Percentiles rank a stretch among this genome's conserved stretches.
Evolutionary conservation across 805 yeast species (phyloP).

Genomic region (Metschnikowia drakensbergensis): DNA sequence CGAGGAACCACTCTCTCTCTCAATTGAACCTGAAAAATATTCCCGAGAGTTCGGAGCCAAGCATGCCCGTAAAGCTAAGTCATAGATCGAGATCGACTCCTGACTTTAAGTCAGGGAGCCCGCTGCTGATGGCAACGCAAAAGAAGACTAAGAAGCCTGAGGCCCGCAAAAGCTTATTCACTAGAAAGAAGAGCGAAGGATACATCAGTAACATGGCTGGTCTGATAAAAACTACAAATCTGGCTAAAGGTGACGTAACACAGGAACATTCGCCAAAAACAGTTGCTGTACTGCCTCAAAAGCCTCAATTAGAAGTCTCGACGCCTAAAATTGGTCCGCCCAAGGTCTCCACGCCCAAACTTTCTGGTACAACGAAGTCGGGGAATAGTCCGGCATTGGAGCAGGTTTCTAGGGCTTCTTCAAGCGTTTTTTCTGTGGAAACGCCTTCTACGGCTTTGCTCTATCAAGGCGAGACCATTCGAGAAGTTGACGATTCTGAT

Average conservation of each 20-base stretch:
- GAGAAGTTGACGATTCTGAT: slow-evolving; percentile 21
- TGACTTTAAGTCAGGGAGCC: slow-evolving; percentile 17
- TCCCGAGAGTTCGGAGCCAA: slow-evolving; percentile 10
- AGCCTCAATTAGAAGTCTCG: neutral
- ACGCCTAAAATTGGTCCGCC: neutral
- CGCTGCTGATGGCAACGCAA: slow-evolving; percentile 13
- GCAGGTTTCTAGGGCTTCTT: neutral
- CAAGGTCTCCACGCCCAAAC: neutral
- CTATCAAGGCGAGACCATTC: slow-evolving; percentile 14
- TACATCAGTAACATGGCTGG: neutral
- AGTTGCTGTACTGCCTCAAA: neutral
- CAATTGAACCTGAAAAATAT: slow-evolving; percentile 5
- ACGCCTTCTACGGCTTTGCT: slow-evolving; percentile 8
- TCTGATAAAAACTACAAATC: neutral
- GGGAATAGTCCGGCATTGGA: neutral
- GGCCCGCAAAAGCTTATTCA: neutral
- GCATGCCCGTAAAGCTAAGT: slow-evolving; percentile 17
- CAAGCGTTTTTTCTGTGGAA: slow-evolving; percentile 9
- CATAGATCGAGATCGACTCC: slow-evolving; percentile 31
- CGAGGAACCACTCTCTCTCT: slow-evolving; percentile 26
- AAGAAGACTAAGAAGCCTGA: neutral
- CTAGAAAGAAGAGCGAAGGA: neutral
- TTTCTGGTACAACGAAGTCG: neutral
- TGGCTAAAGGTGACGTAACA: neutral
- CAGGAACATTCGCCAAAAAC: neutral